These are phyloP conservation scores for Chalciporus sphaerocephalus DNA, from an alignment of 768 basidiomycete species.

Conservation along the genomic window DNA sequence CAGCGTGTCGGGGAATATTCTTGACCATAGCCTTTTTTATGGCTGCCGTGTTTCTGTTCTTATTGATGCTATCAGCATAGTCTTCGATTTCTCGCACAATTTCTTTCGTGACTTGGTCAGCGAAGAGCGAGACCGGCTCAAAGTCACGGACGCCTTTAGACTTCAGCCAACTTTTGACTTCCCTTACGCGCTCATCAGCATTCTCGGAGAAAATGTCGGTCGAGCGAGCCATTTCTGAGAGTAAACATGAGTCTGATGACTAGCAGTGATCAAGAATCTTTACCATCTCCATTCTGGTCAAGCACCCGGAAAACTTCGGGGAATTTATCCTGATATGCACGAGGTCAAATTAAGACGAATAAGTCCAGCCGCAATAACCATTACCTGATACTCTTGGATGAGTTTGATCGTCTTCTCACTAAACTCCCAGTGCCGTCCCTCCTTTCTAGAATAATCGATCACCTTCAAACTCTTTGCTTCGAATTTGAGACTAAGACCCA, in stretches of 20 bases:
- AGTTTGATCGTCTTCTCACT: constrained; percentile 82
- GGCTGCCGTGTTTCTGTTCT: constrained; percentile 51
- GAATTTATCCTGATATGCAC: constrained; percentile 53
- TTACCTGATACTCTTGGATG: constrained; percentile 78
- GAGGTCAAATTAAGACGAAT: not conserved
- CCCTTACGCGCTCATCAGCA: constrained; percentile 66
- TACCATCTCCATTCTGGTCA: constrained; percentile 71
- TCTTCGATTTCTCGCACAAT: constrained; percentile 77
- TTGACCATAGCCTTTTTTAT: constrained; percentile 94
- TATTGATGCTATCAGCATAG: constrained; percentile 64
- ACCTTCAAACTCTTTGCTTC: constrained; percentile 93
- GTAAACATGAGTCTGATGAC: constrained; percentile 3
- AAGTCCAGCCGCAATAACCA: not conserved
- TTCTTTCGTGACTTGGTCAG: constrained; percentile 89
- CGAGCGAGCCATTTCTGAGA: constrained; percentile 71
- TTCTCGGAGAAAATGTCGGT: constrained; percentile 53
- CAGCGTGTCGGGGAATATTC: constrained; percentile 86
- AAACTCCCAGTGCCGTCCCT: constrained; percentile 86
- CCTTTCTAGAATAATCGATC: constrained; percentile 84
- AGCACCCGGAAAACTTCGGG: constrained; percentile 79
- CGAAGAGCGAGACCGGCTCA: constrained; percentile 88
- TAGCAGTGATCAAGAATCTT: not conserved
- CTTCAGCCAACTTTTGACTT: constrained; percentile 83
- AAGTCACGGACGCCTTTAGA: constrained; percentile 83
- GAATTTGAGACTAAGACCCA: constrained; percentile 94